Base-by-base conservation (phyloP, 371 early-diverging fungal species). In the Mucor racemosus region DNA sequence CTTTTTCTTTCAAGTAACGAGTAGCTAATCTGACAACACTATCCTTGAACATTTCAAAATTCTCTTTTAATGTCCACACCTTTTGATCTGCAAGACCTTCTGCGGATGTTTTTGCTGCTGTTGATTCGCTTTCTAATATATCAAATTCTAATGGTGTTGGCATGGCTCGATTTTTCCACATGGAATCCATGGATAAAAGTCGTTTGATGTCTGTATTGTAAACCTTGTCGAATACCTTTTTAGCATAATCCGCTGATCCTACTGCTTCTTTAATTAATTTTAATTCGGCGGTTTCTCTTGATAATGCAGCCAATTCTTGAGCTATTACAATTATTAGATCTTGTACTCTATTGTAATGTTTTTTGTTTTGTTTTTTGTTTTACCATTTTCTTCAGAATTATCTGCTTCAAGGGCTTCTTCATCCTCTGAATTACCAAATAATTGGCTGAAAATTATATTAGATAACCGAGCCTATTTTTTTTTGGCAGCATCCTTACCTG, bases 171-270 rank as follows among this genome's bases (percentile, higher is more conserved):
- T 73, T 77, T 67, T 89, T 90, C 98, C 98, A 98, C 91, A 97
- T 89, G n/a, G 94, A 95, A 21, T 91, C 85, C 93, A 95, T 91
- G 0, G 76, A 75, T 39, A 91, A 59, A 13, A 97, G 80, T 5
- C 95, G 87, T 5, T 84, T 67, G 53, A 98, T 90, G 69, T 98
- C 98, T 13, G 74, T 67, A n/a, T 64, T 71, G 73, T 92, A 97
- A 46, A 95, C 93, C 84, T 97, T 97, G 39, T 90, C 82, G 71
- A 98, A 97, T 7, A 98, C 92, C 41, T 78, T 71, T 55, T 80
- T 59, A 3, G 91, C 85, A 73, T 91, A 96, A 9, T 90, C 91
- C 0, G 75, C 70, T 1, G 84, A 82, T 6, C 85, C 89, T 34
- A 84, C 77, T 8, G 89, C 74, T 13, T 81, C 87, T 64, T 88